phyloP scores from a whole-genome alignment of 768 basidiomycete genomes.

The Russula emetica region DNA sequence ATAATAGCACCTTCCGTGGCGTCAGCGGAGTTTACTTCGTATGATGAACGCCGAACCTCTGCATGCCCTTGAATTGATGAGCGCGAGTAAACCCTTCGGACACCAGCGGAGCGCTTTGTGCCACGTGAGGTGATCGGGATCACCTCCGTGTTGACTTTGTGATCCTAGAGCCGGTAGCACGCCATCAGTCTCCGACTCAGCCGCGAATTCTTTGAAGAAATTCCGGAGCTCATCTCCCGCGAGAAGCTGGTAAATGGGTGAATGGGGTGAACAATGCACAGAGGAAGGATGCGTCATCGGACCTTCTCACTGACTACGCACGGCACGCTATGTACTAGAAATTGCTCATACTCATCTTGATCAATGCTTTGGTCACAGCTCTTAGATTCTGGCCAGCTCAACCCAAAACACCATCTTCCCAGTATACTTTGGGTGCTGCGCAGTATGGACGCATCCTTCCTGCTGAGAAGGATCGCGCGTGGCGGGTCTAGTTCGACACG shows the following conservation, averaged over 20 bases:
- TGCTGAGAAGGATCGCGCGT: conserved; percentile 59
- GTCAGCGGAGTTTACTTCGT: conserved; percentile 3
- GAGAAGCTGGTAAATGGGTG: conserved; percentile 46
- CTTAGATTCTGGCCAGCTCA: conserved; percentile 38
- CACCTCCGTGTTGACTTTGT: background rate
- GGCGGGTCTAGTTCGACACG: conserved; percentile 49
- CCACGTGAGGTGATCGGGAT: conserved; percentile 42
- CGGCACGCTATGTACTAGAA: conserved; percentile 60
- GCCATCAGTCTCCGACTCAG: conserved; percentile 52
- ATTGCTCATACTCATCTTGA: conserved; percentile 53
- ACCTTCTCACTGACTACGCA: conserved; percentile 68
- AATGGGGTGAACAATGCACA: conserved; percentile 7
- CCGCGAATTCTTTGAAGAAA: conserved; percentile 69
- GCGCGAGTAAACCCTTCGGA: conserved; percentile 74
- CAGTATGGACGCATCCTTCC: conserved; percentile 54
- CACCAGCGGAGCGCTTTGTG: conserved; percentile 72
- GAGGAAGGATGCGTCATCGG: conserved; percentile 24
- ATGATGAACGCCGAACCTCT: conserved; percentile 51
- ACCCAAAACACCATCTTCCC: conserved; percentile 63
- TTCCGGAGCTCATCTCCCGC: conserved; percentile 68
- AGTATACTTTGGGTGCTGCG: conserved; percentile 47
- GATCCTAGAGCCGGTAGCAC: conserved; percentile 25
- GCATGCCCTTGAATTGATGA: conserved; percentile 95
- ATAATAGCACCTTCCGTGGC: conserved; percentile 78
- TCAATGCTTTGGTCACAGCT: conserved; percentile 28